Percentiles rank a stretch among this genome's conserved stretches.
phyloP scores from a whole-genome alignment of 108 stramenopile species.

The Cyclotella atomus region DNA sequence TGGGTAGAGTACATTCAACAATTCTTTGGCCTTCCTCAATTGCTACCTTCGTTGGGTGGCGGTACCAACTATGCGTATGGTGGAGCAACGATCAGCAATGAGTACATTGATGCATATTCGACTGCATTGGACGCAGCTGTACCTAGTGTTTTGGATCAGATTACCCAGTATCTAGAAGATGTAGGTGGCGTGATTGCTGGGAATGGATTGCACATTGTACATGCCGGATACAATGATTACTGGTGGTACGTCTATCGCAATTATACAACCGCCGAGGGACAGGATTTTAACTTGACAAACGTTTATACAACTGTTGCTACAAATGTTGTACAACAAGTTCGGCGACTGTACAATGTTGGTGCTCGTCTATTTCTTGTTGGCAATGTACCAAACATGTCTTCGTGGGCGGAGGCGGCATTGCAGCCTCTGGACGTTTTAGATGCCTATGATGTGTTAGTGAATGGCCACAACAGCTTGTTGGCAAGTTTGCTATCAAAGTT shows the following conservation, averaged over 20 bases:
- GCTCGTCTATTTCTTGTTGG: slow-evolving; percentile 20
- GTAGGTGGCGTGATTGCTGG: not conserved
- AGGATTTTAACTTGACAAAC: slow-evolving; percentile 26
- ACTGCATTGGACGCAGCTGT: slow-evolving; percentile 7
- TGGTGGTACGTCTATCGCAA: slow-evolving; percentile 22
- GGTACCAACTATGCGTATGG: slow-evolving; percentile 15
- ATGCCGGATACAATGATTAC: slow-evolving; percentile 22
- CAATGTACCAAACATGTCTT: slow-evolving; percentile 20
- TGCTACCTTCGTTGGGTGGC: not conserved
- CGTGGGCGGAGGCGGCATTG: slow-evolving; percentile 17
- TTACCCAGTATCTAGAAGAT: slow-evolving; percentile 15
- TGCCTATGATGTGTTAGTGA: slow-evolving; percentile 14
- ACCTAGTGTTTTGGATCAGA: slow-evolving; percentile 21
- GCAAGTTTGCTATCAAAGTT: not conserved
- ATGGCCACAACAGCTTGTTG: slow-evolving; percentile 16
- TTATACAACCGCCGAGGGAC: slow-evolving; percentile 13
- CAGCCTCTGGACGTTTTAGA: slow-evolving; percentile 17
- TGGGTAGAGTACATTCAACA: slow-evolving; percentile 21
- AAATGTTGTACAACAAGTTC: slow-evolving; percentile 6
- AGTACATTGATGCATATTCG: slow-evolving; percentile 15
- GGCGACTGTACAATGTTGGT: slow-evolving; percentile 4
- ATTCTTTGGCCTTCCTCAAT: slow-evolving; percentile 13
- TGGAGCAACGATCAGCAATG: slow-evolving; percentile 12
- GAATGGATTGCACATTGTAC: slow-evolving; percentile 14
- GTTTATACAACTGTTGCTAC: slow-evolving; percentile 14